Base-by-base conservation (phyloP, 768 basidiomycete genomes). In the Mycena indigotica region DNA sequence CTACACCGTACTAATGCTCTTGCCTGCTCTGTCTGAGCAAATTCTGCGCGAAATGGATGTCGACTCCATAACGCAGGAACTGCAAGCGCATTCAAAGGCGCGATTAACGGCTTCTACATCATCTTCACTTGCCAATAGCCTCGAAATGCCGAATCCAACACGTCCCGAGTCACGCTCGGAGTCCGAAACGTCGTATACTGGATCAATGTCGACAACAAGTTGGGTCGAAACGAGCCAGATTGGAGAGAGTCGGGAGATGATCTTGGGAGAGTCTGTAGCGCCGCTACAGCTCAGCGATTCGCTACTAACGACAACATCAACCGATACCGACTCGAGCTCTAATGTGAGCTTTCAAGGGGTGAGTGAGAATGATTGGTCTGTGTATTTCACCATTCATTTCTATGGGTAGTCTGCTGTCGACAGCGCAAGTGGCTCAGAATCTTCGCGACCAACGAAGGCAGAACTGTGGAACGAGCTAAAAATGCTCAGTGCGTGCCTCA, bases 401-500 rank as follows among this genome's bases (percentile, higher is more conserved):
- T 21, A 26, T 40, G 16, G n/a, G n/a, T n/a, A 58, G 61, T 62
- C 61, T 17, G 61, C 24, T 4, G 46, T 56, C 21, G 61, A 62
- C 39, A 60, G 58, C 66, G 17, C 61, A 55, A 39, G 58, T 62
- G 39, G 73, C 74, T 24, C 77, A 72, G 30, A 62, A 32, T 58
- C 57, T 35, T 29, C 61, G 4, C 50, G 54, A 35, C 73, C 82
- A 59, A 85, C 82, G n/a, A 94, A 88, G 69, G 83, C 81, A 1
- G 88, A 95, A 65, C 76, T 98, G 5, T 98, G 96, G 96, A 86
- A 87, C 56, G 93, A 97, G 72, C 82, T 97, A 32, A 98, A 97
- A 70, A 83, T 94, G 32, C 84, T 95, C 28, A 87, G 92, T 88
- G 66, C 46, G 82, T 76, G 1, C 21, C 25, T 38, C 21, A 23